Conservation (phyloP, 2,329 filamentous ascomycete genomes). For the Apiospora aurea region DNA sequence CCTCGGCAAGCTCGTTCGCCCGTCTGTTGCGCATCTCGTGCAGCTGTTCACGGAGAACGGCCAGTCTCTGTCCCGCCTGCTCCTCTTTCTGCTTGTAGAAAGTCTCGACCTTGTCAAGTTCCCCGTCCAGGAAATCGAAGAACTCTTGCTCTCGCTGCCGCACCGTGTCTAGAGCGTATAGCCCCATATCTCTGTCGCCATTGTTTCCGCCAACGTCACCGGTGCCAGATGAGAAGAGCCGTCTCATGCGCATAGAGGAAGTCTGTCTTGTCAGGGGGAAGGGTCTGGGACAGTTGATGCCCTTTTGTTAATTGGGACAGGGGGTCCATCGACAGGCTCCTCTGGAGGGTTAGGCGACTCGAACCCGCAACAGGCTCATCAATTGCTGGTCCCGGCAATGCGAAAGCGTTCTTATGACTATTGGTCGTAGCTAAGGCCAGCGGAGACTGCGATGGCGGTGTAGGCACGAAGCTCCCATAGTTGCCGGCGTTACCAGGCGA, state of each 20-base stretch:
- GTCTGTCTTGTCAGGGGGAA: not conserved
- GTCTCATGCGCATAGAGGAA: slow-evolving; percentile 43
- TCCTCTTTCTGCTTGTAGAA: slow-evolving; percentile 92
- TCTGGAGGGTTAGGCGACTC: slow-evolving; percentile 41
- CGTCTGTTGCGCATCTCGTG: slow-evolving; percentile 92
- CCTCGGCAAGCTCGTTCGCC: slow-evolving; percentile 70
- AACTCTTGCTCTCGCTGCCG: slow-evolving; percentile 84
- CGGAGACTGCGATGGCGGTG: slow-evolving; percentile 44
- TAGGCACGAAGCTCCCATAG: slow-evolving; percentile 61
- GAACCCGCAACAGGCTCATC: slow-evolving; percentile 28
- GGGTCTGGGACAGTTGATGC: not conserved
- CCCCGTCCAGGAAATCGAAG: slow-evolving; percentile 80
- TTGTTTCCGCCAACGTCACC: slow-evolving; percentile 43
- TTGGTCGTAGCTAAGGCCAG: slow-evolving; percentile 33
- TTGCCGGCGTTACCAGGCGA: slow-evolving; percentile 48
- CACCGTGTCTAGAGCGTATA: slow-evolving; percentile 58
- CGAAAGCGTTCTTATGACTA: slow-evolving; percentile 50
- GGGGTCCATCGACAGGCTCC: slow-evolving; percentile 45
- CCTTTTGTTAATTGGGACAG: not conserved
- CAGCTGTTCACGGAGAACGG: slow-evolving; percentile 79
- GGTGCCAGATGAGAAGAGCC: slow-evolving; percentile 49
- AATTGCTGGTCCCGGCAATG: slow-evolving; percentile 62
- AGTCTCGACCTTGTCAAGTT: slow-evolving; percentile 88
- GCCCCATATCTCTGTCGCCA: slow-evolving; percentile 47
- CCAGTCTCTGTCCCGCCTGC: slow-evolving; percentile 77